Percentiles rank a stretch among this genome's conserved stretches.
phyloP scores from a whole-genome alignment of 2,329 filamentous ascomycete genomes.

The Trichoderma atroviride region DNA sequence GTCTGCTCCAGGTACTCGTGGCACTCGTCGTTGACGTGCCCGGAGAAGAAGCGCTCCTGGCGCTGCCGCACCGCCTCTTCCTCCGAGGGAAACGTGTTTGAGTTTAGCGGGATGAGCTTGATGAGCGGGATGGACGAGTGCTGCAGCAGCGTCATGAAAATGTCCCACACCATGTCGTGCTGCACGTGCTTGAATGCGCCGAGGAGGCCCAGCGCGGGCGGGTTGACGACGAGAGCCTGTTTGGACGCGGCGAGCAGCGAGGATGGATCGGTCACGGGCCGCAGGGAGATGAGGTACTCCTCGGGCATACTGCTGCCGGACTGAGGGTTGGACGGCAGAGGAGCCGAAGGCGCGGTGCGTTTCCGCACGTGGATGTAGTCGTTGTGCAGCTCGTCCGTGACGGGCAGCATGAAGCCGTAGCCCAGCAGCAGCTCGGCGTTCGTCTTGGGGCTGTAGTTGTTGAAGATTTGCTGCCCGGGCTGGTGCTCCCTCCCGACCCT shows the following conservation, averaged over 20 bases:
- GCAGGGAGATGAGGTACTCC: constrained; percentile 58
- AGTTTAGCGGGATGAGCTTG: constrained; percentile 35
- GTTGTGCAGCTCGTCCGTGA: constrained; percentile 55
- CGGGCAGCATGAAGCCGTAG: constrained; percentile 63
- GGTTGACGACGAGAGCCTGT: constrained; percentile 40
- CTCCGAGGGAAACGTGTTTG: constrained; percentile 22
- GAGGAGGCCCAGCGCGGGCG: constrained; percentile 34
- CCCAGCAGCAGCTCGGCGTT: constrained; percentile 70
- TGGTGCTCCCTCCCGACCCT: constrained; percentile 46
- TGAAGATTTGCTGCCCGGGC: constrained; percentile 61
- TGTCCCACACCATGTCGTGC: constrained; percentile 55
- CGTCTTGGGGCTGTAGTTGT: constrained; percentile 75
- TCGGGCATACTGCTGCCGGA: constrained; percentile 31
- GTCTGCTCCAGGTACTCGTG: constrained; percentile 40
- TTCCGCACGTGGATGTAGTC: constrained; percentile 62
- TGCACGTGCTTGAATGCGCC: constrained; percentile 54
- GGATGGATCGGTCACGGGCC: constrained; percentile 50
- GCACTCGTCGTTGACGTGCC: constrained; percentile 36
- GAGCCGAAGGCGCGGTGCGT: constrained; percentile 34
- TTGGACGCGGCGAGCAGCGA: constrained; percentile 51
- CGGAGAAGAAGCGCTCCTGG: constrained; percentile 37
- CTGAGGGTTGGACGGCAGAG: neutral
- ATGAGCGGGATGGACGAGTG: constrained; percentile 34
- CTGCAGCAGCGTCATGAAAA: constrained; percentile 46
- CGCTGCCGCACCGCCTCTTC: constrained; percentile 38